phyloP scores from a whole-genome alignment of 2,329 filamentous ascomycete genomes.

The Saccharata proteae region DNA sequence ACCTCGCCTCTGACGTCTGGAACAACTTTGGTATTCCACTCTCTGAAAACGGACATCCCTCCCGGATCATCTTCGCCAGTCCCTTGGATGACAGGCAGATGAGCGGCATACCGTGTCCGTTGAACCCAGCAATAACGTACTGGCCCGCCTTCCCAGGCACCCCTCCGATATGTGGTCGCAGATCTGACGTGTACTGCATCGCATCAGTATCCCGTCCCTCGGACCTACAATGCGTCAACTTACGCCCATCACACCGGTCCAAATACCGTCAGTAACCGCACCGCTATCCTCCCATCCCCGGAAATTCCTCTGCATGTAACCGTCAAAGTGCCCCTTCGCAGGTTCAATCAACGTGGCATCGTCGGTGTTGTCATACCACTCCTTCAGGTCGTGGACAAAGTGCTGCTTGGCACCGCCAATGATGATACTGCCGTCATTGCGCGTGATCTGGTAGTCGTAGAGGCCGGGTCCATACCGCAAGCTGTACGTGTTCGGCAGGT shows the following conservation, averaged over 20 bases:
- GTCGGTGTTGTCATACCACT: slow-evolving; percentile 37
- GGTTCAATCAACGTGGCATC: slow-evolving; percentile 33
- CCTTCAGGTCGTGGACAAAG: slow-evolving; percentile 20
- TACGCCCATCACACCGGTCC: slow-evolving; percentile 30
- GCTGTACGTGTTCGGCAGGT: slow-evolving; percentile 18
- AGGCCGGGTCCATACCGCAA: slow-evolving; percentile 9
- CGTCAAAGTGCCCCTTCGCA: slow-evolving; percentile 33
- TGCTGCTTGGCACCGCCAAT: slow-evolving; percentile 30
- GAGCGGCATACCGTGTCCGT: slow-evolving; percentile 40
- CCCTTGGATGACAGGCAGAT: slow-evolving; percentile 31
- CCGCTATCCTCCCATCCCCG: slow-evolving; percentile 36
- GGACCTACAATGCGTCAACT: slow-evolving; percentile 8
- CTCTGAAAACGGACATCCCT: slow-evolving; percentile 19
- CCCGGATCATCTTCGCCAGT: slow-evolving; percentile 28
- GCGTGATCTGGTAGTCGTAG: slow-evolving; percentile 31
- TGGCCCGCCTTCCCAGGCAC: slow-evolving; percentile 30
- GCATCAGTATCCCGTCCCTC: slow-evolving; percentile 15
- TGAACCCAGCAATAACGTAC: slow-evolving; percentile 38
- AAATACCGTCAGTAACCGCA: slow-evolving; percentile 26
- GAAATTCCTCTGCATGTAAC: slow-evolving; percentile 38
- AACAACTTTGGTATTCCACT: slow-evolving; percentile 28
- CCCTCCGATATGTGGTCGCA: slow-evolving; percentile 30
- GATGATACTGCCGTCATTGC: slow-evolving; percentile 33
- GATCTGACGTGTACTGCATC: slow-evolving; percentile 25
- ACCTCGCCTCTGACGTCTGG: slow-evolving; percentile 19